Base-by-base conservation (phyloP, 768 basidiomycete species). In the Gautieria morchelliformis region DNA sequence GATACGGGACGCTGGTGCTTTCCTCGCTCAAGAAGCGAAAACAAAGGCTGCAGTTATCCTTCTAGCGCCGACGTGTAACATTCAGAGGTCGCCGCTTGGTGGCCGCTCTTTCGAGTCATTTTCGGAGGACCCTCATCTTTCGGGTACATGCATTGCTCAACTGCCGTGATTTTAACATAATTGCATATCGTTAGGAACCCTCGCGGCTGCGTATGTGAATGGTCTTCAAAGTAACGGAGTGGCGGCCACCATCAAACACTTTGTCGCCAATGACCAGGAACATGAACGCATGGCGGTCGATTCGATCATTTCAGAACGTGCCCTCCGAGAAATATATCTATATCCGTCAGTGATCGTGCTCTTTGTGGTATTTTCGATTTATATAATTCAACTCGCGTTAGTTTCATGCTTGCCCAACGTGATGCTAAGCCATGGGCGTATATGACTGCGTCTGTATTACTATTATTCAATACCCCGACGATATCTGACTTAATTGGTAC, bases 181-280 rank as follows among this genome's bases (percentile, higher is more conserved):
- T 30, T 41, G 27, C 27, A 7, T 30, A 5, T 54, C 24, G 27
- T n/a, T 15, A 54, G 89, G 89, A 8, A 72, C 78, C 61, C 76
- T 87, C 17, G 79, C 86, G 2, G 78, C 85, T 0, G 77, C 84
- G 15, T 91, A 89, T 62, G 76, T 89, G n/a, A 82, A 80, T 52
- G 88, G 88, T 7, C 76, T 89, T 3, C 90, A 93, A 68, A 78
- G 68, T 19, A 79, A 80, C n/a, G 88, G 89, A 1, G 81, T 93
- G 46, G 86, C 84, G 19, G 77, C 81, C 5, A 77, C 85, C 3
- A 85, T 91, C 73, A 92, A 92, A 66, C 90, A 92, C 66, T 91
- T 87, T 60, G 82, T 84, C 19, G 82, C 79, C 22, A 92, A 91
- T 63, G 89, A 92, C 71, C 89, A 89, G 68, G 88, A 91, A 66